Evolutionary conservation across 345 rosid genomes (phyloP).

Genomic region (Lagerstroemia speciosa): DNA sequence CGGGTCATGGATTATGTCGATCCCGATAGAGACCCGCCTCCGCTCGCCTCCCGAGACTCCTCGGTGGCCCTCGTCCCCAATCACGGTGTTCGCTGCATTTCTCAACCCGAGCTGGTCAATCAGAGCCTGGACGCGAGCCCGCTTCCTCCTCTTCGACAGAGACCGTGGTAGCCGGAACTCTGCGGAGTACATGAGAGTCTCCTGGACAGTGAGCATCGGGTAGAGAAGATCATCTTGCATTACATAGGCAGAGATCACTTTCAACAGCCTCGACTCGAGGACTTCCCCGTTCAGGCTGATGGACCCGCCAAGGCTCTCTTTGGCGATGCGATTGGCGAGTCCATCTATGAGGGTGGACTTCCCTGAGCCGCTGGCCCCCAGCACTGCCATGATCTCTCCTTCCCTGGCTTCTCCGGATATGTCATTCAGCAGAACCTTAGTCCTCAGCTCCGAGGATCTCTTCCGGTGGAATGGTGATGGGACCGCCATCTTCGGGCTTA

Average conservation of each 20-base stretch:
- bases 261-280: conserved; percentile 60
- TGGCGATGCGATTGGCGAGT: conserved; percentile 66
- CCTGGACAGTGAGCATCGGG: conserved; percentile 89
- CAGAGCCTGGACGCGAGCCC: conserved; percentile 69
- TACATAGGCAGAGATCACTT: conserved; percentile 86
- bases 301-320: conserved; percentile 66
- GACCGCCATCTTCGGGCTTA: conserved; percentile 25
- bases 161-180: conserved; percentile 89
- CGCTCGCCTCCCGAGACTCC: conserved; percentile 94
- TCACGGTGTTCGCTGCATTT: conserved; percentile 72
- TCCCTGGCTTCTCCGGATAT: conserved; percentile 58
- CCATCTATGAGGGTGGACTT: conserved; percentile 89
- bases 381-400: conserved; percentile 88
- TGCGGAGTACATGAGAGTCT: conserved; percentile 87
- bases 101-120: conserved; percentile 77
- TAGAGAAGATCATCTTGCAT: conserved; percentile 93
- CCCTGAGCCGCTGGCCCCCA: conserved; percentile 91
- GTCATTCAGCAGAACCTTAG: conserved; percentile 40
- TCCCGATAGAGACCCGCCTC: conserved; percentile 80
- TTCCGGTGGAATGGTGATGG: conserved; percentile 12
- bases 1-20: conserved; percentile 74
- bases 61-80: conserved; percentile 91
- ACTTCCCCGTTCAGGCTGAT: conserved; percentile 69
- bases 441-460: conserved; percentile 11
- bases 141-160: conserved; percentile 61